These are phyloP conservation scores for Orbilia quercus DNA, from an alignment of 2,329 filamentous ascomycete species.

Conservation along the genomic window DNA sequence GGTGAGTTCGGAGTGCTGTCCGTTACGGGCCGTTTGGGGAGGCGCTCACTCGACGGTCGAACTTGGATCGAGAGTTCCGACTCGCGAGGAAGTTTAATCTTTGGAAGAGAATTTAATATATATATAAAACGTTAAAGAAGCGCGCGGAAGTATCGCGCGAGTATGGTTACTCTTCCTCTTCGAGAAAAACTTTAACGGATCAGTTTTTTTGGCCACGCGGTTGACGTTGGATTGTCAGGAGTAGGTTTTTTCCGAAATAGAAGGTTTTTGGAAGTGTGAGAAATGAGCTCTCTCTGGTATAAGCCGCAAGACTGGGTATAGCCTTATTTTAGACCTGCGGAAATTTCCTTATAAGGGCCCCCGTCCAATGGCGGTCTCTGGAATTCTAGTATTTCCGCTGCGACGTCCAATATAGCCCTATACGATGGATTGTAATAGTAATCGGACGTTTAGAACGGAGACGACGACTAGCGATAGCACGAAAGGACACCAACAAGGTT, in stretches of 20 bases:
- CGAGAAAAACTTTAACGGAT: conserved; percentile 9
- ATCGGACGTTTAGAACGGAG: conserved; percentile 12
- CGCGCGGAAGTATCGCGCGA: not conserved
- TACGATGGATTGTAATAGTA: conserved; percentile 8
- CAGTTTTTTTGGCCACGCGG: conserved; percentile 4
- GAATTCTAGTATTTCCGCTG: not conserved
- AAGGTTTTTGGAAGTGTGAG: not conserved
- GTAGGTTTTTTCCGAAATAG: not conserved
- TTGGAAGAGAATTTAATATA: not conserved
- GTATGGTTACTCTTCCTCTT: conserved; percentile 14
- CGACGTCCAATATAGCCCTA: not conserved
- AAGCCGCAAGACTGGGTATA: too few relatives aligned
- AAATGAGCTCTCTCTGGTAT: not conserved
- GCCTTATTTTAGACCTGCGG: not conserved
- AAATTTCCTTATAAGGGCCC: not conserved
- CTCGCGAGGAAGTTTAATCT: too few relatives aligned
- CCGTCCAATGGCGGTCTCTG: conserved; percentile 6
- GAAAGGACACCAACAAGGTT: conserved; percentile 4
- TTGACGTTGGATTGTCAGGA: not conserved
- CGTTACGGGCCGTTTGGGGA: conserved; percentile 16
- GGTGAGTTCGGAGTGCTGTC: conserved; percentile 3
- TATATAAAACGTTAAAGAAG: conserved; percentile 1
- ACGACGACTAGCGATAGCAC: not conserved
- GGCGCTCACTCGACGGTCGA: conserved; percentile 6
- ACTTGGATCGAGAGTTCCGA: conserved; percentile 39